phyloP scores from a whole-genome alignment of 2,329 filamentous ascomycete species.

The Colletotrichum nymphaeae region DNA sequence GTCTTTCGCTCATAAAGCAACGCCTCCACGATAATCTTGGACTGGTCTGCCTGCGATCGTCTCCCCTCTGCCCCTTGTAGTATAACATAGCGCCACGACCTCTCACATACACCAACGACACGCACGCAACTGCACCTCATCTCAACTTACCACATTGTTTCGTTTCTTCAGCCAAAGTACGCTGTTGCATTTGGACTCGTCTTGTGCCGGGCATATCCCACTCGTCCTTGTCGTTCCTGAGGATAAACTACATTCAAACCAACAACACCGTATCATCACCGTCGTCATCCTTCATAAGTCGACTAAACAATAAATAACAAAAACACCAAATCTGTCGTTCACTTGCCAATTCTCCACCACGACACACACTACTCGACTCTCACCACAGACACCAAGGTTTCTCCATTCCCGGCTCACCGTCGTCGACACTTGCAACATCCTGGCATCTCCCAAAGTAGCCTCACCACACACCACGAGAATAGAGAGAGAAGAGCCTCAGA shows the following conservation, averaged over 20 bases:
- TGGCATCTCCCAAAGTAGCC: conserved; percentile 21
- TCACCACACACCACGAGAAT: conserved; percentile 23
- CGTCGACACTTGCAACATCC: conserved; percentile 31
- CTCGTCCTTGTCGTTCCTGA: conserved; percentile 14
- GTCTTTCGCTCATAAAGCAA: conserved; percentile 30
- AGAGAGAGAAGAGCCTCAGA: conserved; percentile 27
- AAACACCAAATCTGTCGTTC: neutral
- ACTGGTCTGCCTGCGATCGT: conserved; percentile 21
- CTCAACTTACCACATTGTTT: conserved; percentile 31
- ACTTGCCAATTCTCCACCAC: neutral
- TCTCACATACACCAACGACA: conserved; percentile 11
- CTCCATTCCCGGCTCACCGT: conserved; percentile 33
- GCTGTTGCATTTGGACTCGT: conserved; percentile 21
- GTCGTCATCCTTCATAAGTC: conserved; percentile 9
- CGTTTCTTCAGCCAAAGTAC: conserved; percentile 22
- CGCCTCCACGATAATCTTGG: conserved; percentile 36
- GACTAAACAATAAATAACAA: neutral
- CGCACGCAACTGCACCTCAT: conserved; percentile 27
- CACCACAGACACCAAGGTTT: conserved; percentile 28
- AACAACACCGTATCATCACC: neutral
- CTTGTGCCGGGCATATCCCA: conserved; percentile 2
- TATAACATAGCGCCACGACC: conserved; percentile 29
- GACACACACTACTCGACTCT: neutral
- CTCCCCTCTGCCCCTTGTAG: conserved; percentile 21
- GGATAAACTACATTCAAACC: neutral